These are phyloP conservation scores for Phalaenopsis aphrodite DNA, from an alignment of 106 monocot species.

Conservation along the genomic window DNA sequence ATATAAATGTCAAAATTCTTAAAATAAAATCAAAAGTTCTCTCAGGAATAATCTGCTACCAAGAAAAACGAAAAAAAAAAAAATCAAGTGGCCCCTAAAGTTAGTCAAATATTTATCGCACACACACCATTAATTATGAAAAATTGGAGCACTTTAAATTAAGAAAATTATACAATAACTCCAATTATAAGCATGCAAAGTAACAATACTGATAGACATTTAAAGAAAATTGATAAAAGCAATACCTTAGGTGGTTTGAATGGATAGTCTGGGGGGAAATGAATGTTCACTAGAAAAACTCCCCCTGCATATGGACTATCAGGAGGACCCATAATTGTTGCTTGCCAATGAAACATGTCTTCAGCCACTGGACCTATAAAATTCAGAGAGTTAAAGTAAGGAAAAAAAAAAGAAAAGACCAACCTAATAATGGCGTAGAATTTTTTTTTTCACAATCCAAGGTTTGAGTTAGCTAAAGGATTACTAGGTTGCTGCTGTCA, in stretches of 20 bases:
- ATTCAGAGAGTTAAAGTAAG: not conserved
- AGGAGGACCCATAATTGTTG: conserved; percentile 31
- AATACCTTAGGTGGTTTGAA: conserved; percentile 28
- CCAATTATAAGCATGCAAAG: not conserved
- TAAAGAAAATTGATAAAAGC: not conserved
- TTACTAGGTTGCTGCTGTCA: too few relatives aligned
- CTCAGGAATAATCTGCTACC: not conserved
- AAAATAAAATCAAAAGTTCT: too few relatives aligned
- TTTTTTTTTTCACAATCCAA: too few relatives aligned
- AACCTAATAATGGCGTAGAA: too few relatives aligned
- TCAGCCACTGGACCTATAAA: conserved; percentile 20
- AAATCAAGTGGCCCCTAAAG: not conserved
- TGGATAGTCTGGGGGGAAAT: conserved; percentile 36
- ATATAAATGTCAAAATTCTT: too few relatives aligned
- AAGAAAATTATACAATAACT: not conserved
- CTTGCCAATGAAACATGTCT: conserved; percentile 37
- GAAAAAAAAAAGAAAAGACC: too few relatives aligned
- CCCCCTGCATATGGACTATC: conserved; percentile 29
- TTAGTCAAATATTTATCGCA: not conserved
- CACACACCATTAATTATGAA: not conserved
- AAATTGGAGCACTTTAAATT: not conserved
- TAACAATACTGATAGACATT: not conserved
- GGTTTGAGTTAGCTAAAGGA: too few relatives aligned
- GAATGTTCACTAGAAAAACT: conserved; percentile 24
- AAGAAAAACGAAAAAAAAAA: not conserved